These are phyloP conservation scores for Colletotrichum simmondsii DNA, from an alignment of 2,329 filamentous ascomycete genomes.

Conservation along the genomic window DNA sequence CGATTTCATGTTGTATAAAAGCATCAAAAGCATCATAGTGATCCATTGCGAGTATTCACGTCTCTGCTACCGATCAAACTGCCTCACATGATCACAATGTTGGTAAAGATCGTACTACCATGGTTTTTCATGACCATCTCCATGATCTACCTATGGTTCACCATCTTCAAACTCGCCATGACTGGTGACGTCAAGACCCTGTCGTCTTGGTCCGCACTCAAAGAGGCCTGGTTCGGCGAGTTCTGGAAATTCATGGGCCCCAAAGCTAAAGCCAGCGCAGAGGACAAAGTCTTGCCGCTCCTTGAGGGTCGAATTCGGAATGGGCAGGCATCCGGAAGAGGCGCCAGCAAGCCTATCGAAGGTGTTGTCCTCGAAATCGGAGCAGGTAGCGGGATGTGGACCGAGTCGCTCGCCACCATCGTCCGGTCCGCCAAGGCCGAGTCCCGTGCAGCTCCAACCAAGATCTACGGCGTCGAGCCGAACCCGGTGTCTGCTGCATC, in stretches of 20 bases:
- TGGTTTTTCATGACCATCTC: constrained; percentile 57
- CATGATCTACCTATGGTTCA: constrained; percentile 55
- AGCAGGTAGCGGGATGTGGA: constrained; percentile 70
- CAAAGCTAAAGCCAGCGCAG: constrained; percentile 32
- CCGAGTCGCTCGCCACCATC: constrained; percentile 57
- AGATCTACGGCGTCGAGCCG: constrained; percentile 73
- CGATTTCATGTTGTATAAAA: too few relatives aligned
- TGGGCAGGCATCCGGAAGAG: constrained; percentile 41
- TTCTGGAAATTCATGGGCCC: constrained; percentile 64
- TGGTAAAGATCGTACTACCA: constrained; percentile 42
- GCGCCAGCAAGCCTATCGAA: constrained; percentile 46
- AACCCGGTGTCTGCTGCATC: constrained; percentile 57
- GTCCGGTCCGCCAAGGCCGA: background rate
- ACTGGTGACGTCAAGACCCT: constrained; percentile 42
- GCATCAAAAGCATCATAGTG: background rate
- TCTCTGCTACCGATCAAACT: background rate
- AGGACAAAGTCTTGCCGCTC: constrained; percentile 54
- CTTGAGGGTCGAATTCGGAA: constrained; percentile 50
- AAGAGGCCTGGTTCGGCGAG: constrained; percentile 60
- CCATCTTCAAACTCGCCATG: constrained; percentile 50
- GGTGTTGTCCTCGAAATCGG: constrained; percentile 72
- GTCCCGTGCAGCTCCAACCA: constrained; percentile 38
- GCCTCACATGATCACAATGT: background rate
- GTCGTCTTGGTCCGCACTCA: constrained; percentile 45
- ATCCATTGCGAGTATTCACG: background rate